A percentile compares a stretch with the other conserved stretches of the same genome.
Evolutionary conservation across 2,329 filamentous ascomycete species (phyloP).

Genomic region (Didymosphaeria variabile): DNA sequence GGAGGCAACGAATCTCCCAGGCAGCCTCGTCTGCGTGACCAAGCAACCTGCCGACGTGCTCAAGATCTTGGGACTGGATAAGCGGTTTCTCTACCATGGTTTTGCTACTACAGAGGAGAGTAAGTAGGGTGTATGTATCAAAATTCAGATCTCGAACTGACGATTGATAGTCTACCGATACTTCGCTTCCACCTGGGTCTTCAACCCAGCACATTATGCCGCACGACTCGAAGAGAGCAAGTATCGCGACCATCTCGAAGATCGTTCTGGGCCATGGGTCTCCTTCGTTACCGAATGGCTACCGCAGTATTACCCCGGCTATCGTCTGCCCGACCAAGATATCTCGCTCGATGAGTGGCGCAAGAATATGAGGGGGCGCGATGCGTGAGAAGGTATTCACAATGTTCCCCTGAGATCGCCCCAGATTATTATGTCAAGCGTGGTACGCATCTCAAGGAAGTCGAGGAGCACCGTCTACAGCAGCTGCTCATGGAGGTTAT

Average conservation of each 20-base stretch:
- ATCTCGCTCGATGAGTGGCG: constrained; percentile 30
- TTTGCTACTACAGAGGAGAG: constrained; percentile 32
- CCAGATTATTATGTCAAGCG: constrained; percentile 32
- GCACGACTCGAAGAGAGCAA: constrained; percentile 30
- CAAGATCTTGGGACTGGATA: constrained; percentile 29
- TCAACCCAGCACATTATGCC: constrained; percentile 36
- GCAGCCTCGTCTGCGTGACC: constrained; percentile 35
- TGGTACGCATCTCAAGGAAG: constrained; percentile 21
- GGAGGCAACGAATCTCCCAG: constrained; percentile 29
- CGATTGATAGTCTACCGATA: constrained; percentile 32
- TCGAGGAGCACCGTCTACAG: constrained; percentile 31
- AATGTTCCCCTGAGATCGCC: constrained; percentile 27
- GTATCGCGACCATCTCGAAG: constrained; percentile 26
- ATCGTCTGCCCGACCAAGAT: constrained; percentile 11
- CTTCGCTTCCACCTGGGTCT: constrained; percentile 33
- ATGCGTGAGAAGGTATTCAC: constrained; percentile 36
- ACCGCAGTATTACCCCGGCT: constrained; percentile 27
- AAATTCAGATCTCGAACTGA: no score
- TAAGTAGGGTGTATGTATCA: constrained; percentile 18
- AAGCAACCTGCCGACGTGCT: constrained; percentile 31
- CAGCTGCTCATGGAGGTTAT: constrained; percentile 28
- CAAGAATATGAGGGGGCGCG: constrained; percentile 18
- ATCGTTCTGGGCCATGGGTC: constrained; percentile 28
- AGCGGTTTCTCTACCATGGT: constrained; percentile 25
- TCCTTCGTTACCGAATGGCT: constrained; percentile 37